Conservation (phyloP, 2,329 filamentous ascomycete genomes). For the Aspergillus sp. region DNA sequence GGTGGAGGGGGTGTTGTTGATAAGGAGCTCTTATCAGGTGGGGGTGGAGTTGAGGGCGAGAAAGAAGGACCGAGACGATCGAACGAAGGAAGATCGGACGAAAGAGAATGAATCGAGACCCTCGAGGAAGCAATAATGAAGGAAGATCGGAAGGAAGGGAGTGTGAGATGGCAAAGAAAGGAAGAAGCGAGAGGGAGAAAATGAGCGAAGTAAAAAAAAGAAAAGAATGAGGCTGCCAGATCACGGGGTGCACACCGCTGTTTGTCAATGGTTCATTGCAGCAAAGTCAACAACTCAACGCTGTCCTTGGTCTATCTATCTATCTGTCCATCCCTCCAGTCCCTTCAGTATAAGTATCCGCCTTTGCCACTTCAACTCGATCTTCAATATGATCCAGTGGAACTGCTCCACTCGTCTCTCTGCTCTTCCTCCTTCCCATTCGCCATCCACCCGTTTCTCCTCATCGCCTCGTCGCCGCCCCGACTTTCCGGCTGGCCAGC, state of each 20-base stretch:
- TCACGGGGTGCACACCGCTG: conserved; percentile 9
- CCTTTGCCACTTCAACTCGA: too few species aligned
- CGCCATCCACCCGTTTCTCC: conserved; percentile 4
- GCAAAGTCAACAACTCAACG: conserved; percentile 2
- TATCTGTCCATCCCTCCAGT: too few species aligned
- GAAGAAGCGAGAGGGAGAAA: conserved; percentile 4
- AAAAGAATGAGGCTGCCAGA: conserved; percentile 2
- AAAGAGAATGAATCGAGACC: too few species aligned
- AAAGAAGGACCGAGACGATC: too few species aligned
- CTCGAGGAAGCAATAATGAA: neutral
- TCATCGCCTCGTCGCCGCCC: neutral
- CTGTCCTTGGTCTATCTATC: neutral
- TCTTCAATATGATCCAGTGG: conserved; percentile 4
- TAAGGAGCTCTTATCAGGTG: too few species aligned
- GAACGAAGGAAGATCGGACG: too few species aligned
- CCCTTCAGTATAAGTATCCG: too few species aligned
- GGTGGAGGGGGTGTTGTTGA: too few species aligned
- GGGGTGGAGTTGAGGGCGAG: too few species aligned
- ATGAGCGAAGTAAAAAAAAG: conserved; percentile 10
- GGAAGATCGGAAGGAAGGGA: conserved; percentile 10
- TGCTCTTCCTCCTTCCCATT: conserved; percentile 1
- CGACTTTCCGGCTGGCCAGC: neutral
- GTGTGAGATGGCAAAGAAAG: conserved; percentile 5
- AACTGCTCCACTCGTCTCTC: conserved; percentile 6
- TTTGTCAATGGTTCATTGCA: conserved; percentile 8